phyloP scores from a whole-genome alignment of 2,329 filamentous ascomycete species.

The Cadophora sp. region DNA sequence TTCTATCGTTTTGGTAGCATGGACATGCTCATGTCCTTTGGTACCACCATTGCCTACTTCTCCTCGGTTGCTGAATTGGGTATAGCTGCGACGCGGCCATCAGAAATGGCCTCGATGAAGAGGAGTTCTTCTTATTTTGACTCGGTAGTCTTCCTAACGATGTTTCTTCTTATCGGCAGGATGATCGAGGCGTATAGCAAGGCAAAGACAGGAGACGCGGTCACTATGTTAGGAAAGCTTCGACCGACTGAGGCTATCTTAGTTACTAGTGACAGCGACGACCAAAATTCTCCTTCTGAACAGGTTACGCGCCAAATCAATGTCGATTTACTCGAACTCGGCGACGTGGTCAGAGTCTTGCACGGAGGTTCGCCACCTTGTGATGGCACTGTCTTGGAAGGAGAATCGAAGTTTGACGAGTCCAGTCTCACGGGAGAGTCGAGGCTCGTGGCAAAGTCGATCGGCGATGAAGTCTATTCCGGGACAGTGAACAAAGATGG shows the following conservation, averaged over 20 bases:
- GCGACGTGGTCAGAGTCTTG: slow-evolving; percentile 75
- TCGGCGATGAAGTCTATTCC: slow-evolving; percentile 71
- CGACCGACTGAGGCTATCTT: slow-evolving; percentile 80
- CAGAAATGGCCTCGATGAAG: slow-evolving; percentile 47
- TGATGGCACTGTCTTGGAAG: slow-evolving; percentile 73
- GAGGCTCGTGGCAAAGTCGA: slow-evolving; percentile 65
- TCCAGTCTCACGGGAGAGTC: slow-evolving; percentile 88
- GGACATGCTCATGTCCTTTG: slow-evolving; percentile 91
- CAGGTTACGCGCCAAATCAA: no score
- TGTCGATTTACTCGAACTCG: slow-evolving; percentile 70
- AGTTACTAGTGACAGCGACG: slow-evolving; percentile 47
- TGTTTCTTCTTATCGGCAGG: slow-evolving; percentile 80
- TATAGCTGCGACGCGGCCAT: slow-evolving; percentile 54
- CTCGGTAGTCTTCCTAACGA: slow-evolving; percentile 87
- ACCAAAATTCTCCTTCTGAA: no score
- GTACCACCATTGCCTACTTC: slow-evolving; percentile 86
- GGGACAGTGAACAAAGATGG: slow-evolving; percentile 77
- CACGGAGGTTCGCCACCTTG: slow-evolving; percentile 85
- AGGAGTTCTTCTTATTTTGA: slow-evolving; percentile 81
- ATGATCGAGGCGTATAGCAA: slow-evolving; percentile 90
- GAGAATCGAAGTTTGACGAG: slow-evolving; percentile 79
- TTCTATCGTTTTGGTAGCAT: slow-evolving; percentile 97
- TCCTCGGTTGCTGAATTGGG: slow-evolving; percentile 82
- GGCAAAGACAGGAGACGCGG: slow-evolving; percentile 85
- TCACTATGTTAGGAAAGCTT: slow-evolving; percentile 79